These are phyloP conservation scores for Fusarium sp. DNA, from an alignment of 2,329 filamentous ascomycete genomes.

Conservation along the genomic window DNA sequence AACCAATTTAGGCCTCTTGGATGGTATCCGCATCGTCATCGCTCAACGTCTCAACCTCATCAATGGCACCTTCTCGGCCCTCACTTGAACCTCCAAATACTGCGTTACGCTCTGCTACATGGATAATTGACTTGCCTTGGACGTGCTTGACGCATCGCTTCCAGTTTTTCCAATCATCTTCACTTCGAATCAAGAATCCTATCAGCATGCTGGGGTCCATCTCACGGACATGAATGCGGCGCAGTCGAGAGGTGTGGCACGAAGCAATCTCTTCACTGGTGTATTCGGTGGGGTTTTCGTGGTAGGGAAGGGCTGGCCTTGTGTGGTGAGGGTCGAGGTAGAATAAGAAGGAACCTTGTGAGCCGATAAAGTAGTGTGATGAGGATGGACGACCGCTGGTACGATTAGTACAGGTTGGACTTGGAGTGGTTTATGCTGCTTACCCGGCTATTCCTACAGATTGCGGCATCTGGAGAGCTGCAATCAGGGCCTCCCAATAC, in stretches of 20 bases:
- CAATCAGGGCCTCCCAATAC: constrained; percentile 94
- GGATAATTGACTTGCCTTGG: constrained; percentile 87
- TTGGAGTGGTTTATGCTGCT: constrained; percentile 46
- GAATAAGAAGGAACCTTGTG: constrained; percentile 83
- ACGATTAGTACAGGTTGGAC: constrained; percentile 25
- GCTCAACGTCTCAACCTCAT: constrained; percentile 91
- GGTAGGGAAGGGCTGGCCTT: constrained; percentile 78
- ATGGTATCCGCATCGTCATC: constrained; percentile 73
- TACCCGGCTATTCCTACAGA: constrained; percentile 97
- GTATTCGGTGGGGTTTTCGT: constrained; percentile 70
- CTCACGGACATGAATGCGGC: constrained; percentile 86
- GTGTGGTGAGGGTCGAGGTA: constrained; percentile 96
- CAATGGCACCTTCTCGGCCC: constrained; percentile 81
- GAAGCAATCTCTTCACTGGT: constrained; percentile 81
- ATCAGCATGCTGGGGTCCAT: constrained; percentile 99
- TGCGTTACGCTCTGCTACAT: constrained; percentile 81
- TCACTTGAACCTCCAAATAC: constrained; percentile 64
- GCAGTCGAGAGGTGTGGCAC: constrained; percentile 89
- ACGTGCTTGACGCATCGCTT: constrained; percentile 80
- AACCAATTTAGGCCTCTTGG: constrained; percentile 46
- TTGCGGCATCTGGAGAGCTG: constrained; percentile 87
- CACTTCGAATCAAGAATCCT: constrained; percentile 87
- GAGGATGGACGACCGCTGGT: constrained; percentile 89
- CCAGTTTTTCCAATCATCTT: constrained; percentile 89
- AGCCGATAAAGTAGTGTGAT: constrained; percentile 76